These are phyloP conservation scores for Russula vinacea DNA, from an alignment of 768 basidiomycete species.

Conservation along the genomic window DNA sequence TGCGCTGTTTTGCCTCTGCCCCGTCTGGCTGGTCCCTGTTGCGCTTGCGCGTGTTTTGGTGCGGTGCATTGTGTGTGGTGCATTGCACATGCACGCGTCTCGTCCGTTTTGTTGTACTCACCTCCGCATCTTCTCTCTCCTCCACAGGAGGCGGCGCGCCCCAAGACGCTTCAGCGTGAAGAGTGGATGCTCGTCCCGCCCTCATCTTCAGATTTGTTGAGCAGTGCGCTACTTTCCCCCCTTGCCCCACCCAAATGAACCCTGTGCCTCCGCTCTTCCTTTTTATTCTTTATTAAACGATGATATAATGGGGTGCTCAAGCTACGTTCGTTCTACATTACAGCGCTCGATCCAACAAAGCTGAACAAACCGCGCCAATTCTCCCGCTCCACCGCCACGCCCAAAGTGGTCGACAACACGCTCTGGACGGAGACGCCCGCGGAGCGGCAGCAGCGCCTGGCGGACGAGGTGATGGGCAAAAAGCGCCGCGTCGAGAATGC, in stretches of 20 bases:
- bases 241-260: neutral
- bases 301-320: neutral
- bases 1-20: neutral
- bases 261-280: neutral
- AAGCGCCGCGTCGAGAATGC: constrained; percentile 67
- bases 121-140: constrained; percentile 3
- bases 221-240: constrained; percentile 45
- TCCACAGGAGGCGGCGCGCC: constrained; percentile 66
- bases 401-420: constrained; percentile 50
- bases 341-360: constrained; percentile 86
- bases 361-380: constrained; percentile 73
- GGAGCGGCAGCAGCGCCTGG: constrained; percentile 85
- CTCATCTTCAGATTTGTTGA: constrained; percentile 70
- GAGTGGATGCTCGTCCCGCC: constrained; percentile 99
- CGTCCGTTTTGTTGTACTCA: constrained; percentile 3
- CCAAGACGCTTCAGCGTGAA: constrained; percentile 77
- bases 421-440: constrained; percentile 98
- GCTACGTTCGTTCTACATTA: neutral
- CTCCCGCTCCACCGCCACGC: constrained; percentile 48
- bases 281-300: too few species aligned
- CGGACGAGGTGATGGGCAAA: constrained; percentile 92
- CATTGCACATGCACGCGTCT: neutral
- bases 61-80: too few species aligned
- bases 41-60: too few species aligned
- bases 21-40: neutral